phyloP scores from a whole-genome alignment of 2,329 filamentous ascomycete species.

The Fusarium domesticum region DNA sequence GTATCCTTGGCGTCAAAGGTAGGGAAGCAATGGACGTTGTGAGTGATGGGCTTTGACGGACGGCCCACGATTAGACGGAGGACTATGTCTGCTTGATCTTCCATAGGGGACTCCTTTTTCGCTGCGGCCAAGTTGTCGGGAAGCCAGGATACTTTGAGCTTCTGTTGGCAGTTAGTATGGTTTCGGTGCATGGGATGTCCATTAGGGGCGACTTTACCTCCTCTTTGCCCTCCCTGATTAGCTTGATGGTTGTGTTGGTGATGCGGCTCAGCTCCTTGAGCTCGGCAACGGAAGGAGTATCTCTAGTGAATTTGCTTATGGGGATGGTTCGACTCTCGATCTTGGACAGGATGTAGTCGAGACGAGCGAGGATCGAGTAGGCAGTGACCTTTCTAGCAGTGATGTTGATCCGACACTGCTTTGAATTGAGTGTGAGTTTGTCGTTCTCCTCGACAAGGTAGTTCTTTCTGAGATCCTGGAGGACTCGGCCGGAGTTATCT shows the following conservation, averaged over 20 bases:
- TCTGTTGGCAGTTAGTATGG: constrained; percentile 22
- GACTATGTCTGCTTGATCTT: constrained; percentile 45
- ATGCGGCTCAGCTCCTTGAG: constrained; percentile 33
- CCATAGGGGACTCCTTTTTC: constrained; percentile 22
- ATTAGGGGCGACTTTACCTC: constrained; percentile 17
- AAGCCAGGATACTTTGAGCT: constrained; percentile 44
- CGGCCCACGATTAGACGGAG: constrained; percentile 42
- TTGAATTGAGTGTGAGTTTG: constrained; percentile 23
- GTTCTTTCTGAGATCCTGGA: constrained; percentile 30
- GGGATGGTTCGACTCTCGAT: constrained; percentile 30
- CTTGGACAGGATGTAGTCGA: constrained; percentile 31
- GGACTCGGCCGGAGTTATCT: constrained; percentile 17
- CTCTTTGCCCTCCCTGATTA: constrained; percentile 10
- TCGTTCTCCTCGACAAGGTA: constrained; percentile 35
- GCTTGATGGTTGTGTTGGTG: constrained; percentile 33
- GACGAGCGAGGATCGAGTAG: constrained; percentile 35
- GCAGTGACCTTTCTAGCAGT: constrained; percentile 30
- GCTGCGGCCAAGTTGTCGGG: constrained; percentile 24
- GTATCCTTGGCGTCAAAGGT: constrained; percentile 4
- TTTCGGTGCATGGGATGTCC: background rate
- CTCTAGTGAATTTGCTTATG: constrained; percentile 15
- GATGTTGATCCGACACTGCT: constrained; percentile 30
- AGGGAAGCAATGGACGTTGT: constrained; percentile 23
- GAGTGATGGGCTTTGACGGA: constrained; percentile 2
- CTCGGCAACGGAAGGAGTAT: constrained; percentile 17